Evolutionary conservation across 352 stramenopile genomes (phyloP), one percentile per base, ranked within the genome.

Genomic region (Phytophthora pistaciae): DNA sequence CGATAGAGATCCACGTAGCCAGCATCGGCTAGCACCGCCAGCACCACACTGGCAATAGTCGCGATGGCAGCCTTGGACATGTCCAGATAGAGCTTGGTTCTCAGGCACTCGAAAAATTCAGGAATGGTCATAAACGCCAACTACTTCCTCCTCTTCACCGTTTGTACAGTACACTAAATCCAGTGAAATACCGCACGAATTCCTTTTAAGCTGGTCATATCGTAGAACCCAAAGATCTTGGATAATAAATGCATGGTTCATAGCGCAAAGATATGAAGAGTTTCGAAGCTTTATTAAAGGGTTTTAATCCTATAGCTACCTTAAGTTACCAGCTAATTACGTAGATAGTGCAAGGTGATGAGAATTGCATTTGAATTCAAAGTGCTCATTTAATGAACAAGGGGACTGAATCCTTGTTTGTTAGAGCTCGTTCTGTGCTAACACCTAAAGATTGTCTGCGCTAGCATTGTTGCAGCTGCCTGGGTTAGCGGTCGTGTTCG

Each of bases 1-100:
- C 49, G 49, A 56, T 36, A 33, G 21, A 56, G 49, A 56, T 56
- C 49, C 49, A 56, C 49, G 23, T 56, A 56, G 49, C 21, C 49
- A 36, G 23, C 49, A 5, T 33, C 13, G 18, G 23, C 13, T 36
- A 31, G 49, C 49, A 56, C 49, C 9, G 23, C 21, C 49, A 56
- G 23, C 23, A 56, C 23, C n/a, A n/a, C 20, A 54, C 1, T 54
- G 9, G 14, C 46, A 25, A 29, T 29, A 29, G 20, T 54, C n/a
- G 16, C 20, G 18, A 53, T 16, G 46, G 20, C 20, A 53, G 46
- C 13, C 46, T 27, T 53, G 18, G 46, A 48, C 14, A 48, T 48
- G 5, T 21, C 8, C 1, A 16, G 40, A 7, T 48, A 3, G 40
- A 13, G 11, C 36, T 42, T 42, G 11, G 36, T 42, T 42, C 14